Percentiles rank a stretch among this genome's conserved stretches.
Conservation (phyloP, 2,329 filamentous ascomycete species). For the Neocucurbitaria cava region DNA sequence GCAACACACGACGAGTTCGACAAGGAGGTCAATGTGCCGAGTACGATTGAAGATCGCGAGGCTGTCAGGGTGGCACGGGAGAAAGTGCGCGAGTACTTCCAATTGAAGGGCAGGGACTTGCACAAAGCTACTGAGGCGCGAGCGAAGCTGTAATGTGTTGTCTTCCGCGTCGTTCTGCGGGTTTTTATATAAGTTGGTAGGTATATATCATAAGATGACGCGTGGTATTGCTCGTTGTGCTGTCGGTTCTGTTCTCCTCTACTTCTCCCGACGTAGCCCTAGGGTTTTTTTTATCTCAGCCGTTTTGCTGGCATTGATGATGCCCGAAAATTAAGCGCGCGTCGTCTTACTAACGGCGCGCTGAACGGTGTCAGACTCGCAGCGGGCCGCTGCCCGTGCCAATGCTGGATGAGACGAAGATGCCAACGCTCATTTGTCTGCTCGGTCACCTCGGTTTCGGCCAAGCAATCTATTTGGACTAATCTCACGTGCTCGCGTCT, state of each 20-base stretch:
- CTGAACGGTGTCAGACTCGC: constrained; percentile 32
- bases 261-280: too few relatives aligned
- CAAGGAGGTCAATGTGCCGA: constrained; percentile 75
- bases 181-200: neutral
- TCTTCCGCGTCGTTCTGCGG: neutral
- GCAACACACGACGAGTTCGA: constrained; percentile 76
- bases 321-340: constrained; percentile 9
- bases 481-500: constrained; percentile 20
- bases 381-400: constrained; percentile 37
- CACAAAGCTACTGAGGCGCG: constrained; percentile 48
- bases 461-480: neutral
- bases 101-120: constrained; percentile 48
- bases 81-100: constrained; percentile 79
- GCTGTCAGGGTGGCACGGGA: constrained; percentile 76
- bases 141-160: constrained; percentile 52
- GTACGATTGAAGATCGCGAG: constrained; percentile 81
- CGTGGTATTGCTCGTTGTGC: neutral
- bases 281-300: too few relatives aligned
- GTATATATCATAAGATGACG: neutral
- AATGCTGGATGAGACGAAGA: constrained; percentile 8
- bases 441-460: neutral
- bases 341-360: constrained; percentile 17
- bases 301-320: too few relatives aligned
- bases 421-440: neutral
- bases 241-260: neutral